Evolutionary conservation across 148 eudicot genomes (phyloP), one percentile per base, ranked within the genome.

Genomic region (Limonium bicolor): DNA sequence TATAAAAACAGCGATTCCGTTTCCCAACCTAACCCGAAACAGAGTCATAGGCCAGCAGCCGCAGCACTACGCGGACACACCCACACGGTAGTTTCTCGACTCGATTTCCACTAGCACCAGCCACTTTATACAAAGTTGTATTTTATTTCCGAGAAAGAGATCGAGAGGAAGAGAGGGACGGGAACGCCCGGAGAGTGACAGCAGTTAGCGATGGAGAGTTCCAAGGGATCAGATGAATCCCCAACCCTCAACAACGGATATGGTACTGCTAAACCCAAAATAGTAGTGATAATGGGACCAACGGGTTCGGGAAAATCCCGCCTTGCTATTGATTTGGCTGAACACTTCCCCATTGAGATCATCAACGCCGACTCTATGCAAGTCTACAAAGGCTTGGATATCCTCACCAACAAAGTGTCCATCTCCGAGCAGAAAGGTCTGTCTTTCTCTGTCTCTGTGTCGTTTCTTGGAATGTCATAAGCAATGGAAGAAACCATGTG

Each of bases 361-460:
- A 74, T 88, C 61, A 88, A 74, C 48, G 86, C 94, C 35, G 96
- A 88, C 50, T 88, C 96, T 4, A 88, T 88, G 96, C 96, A 83
- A 79, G 92, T 88, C 27, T 88, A 88, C 56, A 43, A 26, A 19
- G 90, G 87, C 31, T 64, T 84, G 41, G 95, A 84, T 70, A 82
- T 88, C 66, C 84, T 83, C 54, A 84, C 97, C 59, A 84, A 88
- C 56, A 88, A 88, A 73, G 92, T 88, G 58, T 62, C 87, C 27
- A 27, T 71, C 19, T 40, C 59, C 25, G 95, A 84, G 24, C 97
- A 75, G 41, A 83, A 80, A 64, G 93, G 97, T 67, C 23, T 36
- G n/a, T n/a, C 29, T 35, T 7, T 36, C 31, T 22, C 18, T 51
- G 33, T 56, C 36, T 53, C n/a, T 48, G 16, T 50, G 34, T 20